Evolutionary conservation across 148 eudicot genomes (phyloP).

Genomic region (Cornus florida): DNA sequence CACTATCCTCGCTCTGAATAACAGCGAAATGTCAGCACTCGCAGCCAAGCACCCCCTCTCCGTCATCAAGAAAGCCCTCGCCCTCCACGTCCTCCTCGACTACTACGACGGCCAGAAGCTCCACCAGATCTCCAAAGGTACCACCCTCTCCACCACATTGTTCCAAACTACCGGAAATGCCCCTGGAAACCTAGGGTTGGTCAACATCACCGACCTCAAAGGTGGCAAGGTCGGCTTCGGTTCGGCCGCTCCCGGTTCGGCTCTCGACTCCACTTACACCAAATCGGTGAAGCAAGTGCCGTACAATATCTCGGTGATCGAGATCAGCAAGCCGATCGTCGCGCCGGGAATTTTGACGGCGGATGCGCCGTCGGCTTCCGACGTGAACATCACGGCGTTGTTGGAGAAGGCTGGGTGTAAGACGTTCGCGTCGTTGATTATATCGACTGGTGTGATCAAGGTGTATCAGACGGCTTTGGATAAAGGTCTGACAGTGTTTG

Average conservation of each 20-base stretch:
- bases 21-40: conserved; percentile 47
- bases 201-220: conserved; percentile 59
- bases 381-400: conserved; percentile 25
- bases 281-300: conserved; percentile 50
- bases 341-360: conserved; percentile 31
- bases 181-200: conserved; percentile 32
- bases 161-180: conserved; percentile 73
- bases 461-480: conserved; percentile 25
- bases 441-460: conserved; percentile 33
- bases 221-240: conserved; percentile 68
- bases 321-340: conserved; percentile 26
- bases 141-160: conserved; percentile 47
- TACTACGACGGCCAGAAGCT: conserved; percentile 60
- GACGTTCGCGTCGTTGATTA: conserved; percentile 27
- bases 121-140: conserved; percentile 44
- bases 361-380: conserved; percentile 31
- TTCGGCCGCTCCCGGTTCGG: conserved; percentile 42
- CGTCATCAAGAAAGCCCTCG: conserved; percentile 41
- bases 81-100: conserved; percentile 67
- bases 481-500: conserved; percentile 74
- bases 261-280: conserved; percentile 39
- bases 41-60: conserved; percentile 47
- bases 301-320: conserved; percentile 45
- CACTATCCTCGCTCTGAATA: conserved; percentile 65
- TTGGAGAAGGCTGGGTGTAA: conserved; percentile 39